Base-by-base conservation (phyloP, 2,329 filamentous ascomycete genomes). In the Colletotrichum viniferum region DNA sequence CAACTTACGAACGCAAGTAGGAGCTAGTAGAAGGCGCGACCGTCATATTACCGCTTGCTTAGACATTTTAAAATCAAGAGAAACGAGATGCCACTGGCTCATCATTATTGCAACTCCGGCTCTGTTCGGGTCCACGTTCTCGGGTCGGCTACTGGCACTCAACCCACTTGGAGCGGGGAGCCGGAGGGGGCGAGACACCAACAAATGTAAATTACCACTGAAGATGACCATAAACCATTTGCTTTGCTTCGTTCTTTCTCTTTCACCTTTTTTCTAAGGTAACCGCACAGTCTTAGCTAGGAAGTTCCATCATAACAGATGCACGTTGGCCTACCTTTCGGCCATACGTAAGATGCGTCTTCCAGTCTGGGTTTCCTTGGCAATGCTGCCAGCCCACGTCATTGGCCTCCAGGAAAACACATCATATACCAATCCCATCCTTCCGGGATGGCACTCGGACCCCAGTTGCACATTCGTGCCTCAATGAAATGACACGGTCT, bases 401-500 rank as follows among this genome's bases (percentile, higher is more conserved):
- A 38, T 24, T 12, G 5, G 32, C 60, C 7, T 36, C 16, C 30
- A 21, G 43, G 43, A 7, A 52, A 63, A 63, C n/a, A 63, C 60
- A 18, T 36, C 62, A 3, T 71, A 66, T 34, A 24, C 21, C 12
- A 89, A 89, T 79, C 88, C 88, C 0, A 83, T 89, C 5, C 80
- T 90, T 4, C 85, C 88, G 1, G 88, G 88, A 5, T 89, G 86
- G 81, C 85, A 89, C 77, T 85, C 87, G 0, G 88, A 89, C 77
- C 88, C 88, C 1, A 85, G 83, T 5, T 87, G 86, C 68, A 82
- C 84, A 12, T 83, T 84, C 68, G 80, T 87, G 52, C n/a, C 69
- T 9, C 61, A 71, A 16, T 48, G 61, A 32, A 79, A 86, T 32
- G 83, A 85, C 24, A 87, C 85, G 16, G 89, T 88, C 78, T 89